A percentile compares a stretch with the other conserved stretches of the same genome.
Conservation (phyloP, 2,329 filamentous ascomycete genomes). For the Sporothrix phasma region DNA sequence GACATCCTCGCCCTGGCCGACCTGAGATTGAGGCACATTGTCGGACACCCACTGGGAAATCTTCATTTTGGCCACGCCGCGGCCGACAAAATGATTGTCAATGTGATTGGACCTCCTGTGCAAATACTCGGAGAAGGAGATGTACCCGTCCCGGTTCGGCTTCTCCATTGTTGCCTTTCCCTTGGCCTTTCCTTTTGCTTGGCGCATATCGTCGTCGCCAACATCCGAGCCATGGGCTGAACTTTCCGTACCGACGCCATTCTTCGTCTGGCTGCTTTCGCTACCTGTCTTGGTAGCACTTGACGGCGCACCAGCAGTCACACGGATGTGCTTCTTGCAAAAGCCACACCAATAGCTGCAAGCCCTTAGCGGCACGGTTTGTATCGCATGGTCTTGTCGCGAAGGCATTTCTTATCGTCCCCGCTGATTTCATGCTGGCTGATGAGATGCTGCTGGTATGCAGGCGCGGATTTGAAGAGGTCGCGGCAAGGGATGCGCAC, state of each 20-base stretch:
- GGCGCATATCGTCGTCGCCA: background rate
- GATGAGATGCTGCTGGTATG: background rate
- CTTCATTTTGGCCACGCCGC: conserved; percentile 20
- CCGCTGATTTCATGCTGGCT: conserved; percentile 35
- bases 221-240: too few species aligned
- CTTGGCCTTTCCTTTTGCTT: conserved; percentile 9
- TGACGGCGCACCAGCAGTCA: conserved; percentile 22
- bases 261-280: too few species aligned
- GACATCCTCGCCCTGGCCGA: conserved; percentile 9
- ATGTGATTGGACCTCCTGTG: conserved; percentile 45
- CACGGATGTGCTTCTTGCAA: conserved; percentile 49
- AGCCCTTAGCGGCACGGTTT: conserved; percentile 58
- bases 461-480: background rate
- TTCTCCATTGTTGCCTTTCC: conserved; percentile 28
- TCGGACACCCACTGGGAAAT: background rate
- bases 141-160: conserved; percentile 26
- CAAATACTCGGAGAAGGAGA: conserved; percentile 19
- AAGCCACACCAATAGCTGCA: conserved; percentile 81
- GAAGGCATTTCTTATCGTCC: conserved; percentile 28
- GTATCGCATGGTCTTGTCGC: conserved; percentile 38
- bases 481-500: background rate
- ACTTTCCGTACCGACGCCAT: background rate
- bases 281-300: background rate
- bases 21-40: background rate
- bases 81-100: conserved; percentile 57